Percentiles rank a stretch among this genome's conserved stretches.
Evolutionary conservation across 495 filamentous ascomycete genomes (phyloP).

Genomic region (Daldinia vernicosa): DNA sequence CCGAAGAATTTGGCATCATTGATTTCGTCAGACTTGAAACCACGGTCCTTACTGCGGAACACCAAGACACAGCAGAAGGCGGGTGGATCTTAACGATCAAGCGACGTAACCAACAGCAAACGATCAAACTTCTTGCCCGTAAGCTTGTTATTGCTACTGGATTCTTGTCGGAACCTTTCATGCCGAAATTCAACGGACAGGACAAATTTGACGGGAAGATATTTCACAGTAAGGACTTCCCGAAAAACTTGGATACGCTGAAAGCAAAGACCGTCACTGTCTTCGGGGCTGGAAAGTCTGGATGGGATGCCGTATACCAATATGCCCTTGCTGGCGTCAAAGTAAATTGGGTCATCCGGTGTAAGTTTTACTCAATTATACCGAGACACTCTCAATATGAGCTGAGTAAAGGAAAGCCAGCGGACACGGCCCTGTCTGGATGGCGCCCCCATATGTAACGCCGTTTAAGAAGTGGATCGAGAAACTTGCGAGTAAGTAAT

Average conservation of each 20-base stretch:
- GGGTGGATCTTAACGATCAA: background rate
- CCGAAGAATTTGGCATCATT: slow-evolving; percentile 65
- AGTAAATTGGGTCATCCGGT: slow-evolving; percentile 78
- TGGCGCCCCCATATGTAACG: background rate
- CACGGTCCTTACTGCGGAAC: background rate
- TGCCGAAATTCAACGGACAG: background rate
- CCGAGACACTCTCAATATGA: background rate
- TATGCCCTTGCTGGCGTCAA: slow-evolving; percentile 69
- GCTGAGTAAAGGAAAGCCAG: background rate
- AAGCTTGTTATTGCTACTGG: background rate
- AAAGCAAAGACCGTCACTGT: slow-evolving; percentile 62
- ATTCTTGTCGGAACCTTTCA: background rate
- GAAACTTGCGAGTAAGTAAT: background rate
- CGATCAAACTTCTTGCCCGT: background rate
- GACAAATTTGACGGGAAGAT: background rate
- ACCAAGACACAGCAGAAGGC: background rate
- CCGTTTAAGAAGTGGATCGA: background rate
- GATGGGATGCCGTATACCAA: slow-evolving; percentile 78
- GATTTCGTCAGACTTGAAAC: slow-evolving; percentile 37
- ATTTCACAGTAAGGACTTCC: background rate
- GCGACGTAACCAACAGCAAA: background rate
- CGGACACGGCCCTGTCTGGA: background rate
- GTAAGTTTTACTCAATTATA: background rate
- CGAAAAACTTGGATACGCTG: slow-evolving; percentile 40
- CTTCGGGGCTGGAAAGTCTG: slow-evolving; percentile 78